Evolutionary conservation across 169 alveolate species (phyloP).

Genomic region (Cryptosporidium tyzzeri): DNA sequence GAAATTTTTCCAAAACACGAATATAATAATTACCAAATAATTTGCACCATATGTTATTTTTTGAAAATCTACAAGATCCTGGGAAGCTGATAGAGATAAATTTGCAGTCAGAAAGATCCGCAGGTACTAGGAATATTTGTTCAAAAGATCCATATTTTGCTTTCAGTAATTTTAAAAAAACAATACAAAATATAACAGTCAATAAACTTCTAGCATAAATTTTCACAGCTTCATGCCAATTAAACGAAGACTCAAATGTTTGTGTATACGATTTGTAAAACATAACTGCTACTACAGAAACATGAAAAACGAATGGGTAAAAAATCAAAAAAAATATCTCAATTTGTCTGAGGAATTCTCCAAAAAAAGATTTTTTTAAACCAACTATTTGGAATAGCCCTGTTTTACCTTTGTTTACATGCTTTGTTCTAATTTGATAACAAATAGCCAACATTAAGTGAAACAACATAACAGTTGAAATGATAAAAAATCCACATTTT

Average conservation of each 20-base stretch:
- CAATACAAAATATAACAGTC: slow-evolving; percentile 18
- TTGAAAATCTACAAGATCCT: slow-evolving; percentile 1
- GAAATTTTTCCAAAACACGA: background rate
- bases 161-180: background rate
- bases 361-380: slow-evolving; percentile 35
- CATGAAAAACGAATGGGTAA: slow-evolving; percentile 32
- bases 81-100: slow-evolving; percentile 24
- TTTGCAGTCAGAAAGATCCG: slow-evolving; percentile 31
- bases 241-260: background rate
- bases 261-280: slow-evolving; percentile 21
- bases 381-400: slow-evolving; percentile 16
- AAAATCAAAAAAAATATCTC: slow-evolving; percentile 7
- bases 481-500: background rate
- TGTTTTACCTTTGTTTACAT: background rate
- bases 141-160: slow-evolving; percentile 30
- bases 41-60: background rate
- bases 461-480: background rate
- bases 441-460: background rate
- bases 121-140: slow-evolving; percentile 28
- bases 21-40: background rate
- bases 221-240: slow-evolving; percentile 36
- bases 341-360: slow-evolving; percentile 3
- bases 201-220: slow-evolving; percentile 55
- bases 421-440: background rate
- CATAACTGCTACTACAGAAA: slow-evolving; percentile 3